Conservation (phyloP, 371 early-diverging fungal species). For the Mortierella sp. region DNA sequence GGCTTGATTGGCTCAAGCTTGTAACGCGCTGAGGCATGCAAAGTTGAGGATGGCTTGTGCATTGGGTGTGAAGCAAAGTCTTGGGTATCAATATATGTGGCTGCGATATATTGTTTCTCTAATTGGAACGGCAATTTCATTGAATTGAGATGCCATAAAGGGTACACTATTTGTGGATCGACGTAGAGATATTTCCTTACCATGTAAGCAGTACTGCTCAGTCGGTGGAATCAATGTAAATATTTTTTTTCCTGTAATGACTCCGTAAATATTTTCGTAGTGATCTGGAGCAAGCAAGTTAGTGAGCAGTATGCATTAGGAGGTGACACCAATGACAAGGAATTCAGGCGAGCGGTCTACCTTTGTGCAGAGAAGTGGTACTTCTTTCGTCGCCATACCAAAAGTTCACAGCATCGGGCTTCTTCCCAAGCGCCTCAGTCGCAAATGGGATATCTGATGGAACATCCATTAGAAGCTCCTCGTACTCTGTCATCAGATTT, state of each 20-base stretch:
- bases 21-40: constrained; percentile 16
- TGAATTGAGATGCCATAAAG: background rate
- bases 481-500: constrained; percentile 70
- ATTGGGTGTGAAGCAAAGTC: constrained; percentile 1
- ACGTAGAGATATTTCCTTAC: constrained; percentile 48
- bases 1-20: constrained; percentile 60
- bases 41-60: constrained; percentile 11
- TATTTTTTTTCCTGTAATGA: constrained; percentile 77
- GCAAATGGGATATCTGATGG: constrained; percentile 73
- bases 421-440: constrained; percentile 68
- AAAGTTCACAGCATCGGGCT: constrained; percentile 84
- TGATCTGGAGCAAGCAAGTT: constrained; percentile 62
- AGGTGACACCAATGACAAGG: no score
- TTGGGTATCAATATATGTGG: constrained; percentile 62
- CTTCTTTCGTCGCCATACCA: constrained; percentile 80
- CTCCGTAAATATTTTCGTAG: constrained; percentile 85
- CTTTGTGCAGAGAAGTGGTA: constrained; percentile 79
- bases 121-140: background rate
- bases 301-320: no score
- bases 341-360: constrained; percentile 4
- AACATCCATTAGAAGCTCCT: constrained; percentile 68
- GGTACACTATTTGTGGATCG: background rate
- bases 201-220: constrained; percentile 76
- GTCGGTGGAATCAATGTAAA: constrained; percentile 80
- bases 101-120: constrained; percentile 71